Base-by-base conservation (phyloP, 164 flowering plant species). In the Umbilicus rupestris region DNA sequence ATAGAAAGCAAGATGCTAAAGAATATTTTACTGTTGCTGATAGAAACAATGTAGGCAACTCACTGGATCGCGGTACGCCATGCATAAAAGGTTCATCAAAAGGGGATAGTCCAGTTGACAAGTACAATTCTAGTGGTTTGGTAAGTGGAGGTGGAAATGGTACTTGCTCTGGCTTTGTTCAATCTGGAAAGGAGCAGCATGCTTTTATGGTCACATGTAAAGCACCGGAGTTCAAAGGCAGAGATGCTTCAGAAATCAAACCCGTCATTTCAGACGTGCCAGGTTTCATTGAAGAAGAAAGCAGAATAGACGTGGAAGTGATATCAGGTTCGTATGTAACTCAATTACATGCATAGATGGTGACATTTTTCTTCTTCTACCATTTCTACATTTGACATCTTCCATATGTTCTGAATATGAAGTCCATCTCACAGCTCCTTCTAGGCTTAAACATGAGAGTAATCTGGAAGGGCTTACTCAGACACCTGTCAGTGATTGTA, bases 1-100 rank as follows among this genome's bases (percentile, higher is more conserved):
- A 30, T 55, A 55, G 16, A 28, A 55, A 55, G 33, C 60, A 55
- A 55, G 60, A 28, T 55, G 60, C 8, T 55, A 33, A 55, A 55
- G 60, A 55, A 29, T 14, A 26, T 55, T 33, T 28, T 12, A n/a
- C 17, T 55, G 33, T 8, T 55, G 60, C 16, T 55, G 60, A 55
- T 55, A 55, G 33, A 16, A 55, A 55, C 29, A 16, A 55, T 12
- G 19, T 22, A 55, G 19, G 33, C 31, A 28, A 55, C 22, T 28
- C 60, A 26, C 2, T 55, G 33, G 60, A 55, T 55, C 28, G 60
- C 28, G 60, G 8, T 55, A 28, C 31, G 5, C 2, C 31, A 14
- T 30, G 19, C 19, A 24, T 52, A 52, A 55, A 14, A 55, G 33
- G 60, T 55, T 29, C 60, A 26, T 22, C 33, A n/a, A 28, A 28